These are phyloP conservation scores for Nicotiana otophora DNA, from an alignment of 257 asterid species.

Conservation along the genomic window DNA sequence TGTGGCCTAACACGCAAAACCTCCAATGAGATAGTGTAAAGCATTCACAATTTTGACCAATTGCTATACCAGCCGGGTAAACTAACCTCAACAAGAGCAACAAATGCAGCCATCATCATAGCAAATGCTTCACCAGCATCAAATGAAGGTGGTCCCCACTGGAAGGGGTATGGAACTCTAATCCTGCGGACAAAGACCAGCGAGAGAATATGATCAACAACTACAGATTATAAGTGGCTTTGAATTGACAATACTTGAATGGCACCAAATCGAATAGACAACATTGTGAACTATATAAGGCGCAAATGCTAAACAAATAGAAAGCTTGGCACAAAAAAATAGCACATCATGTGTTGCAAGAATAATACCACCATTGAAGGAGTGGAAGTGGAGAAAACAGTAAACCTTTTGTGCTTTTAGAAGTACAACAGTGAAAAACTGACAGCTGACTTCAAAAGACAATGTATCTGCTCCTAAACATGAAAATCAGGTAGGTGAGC, in stretches of 20 bases:
- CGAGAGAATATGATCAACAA: neutral
- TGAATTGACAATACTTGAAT: neutral
- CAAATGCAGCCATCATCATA: slow-evolving; percentile 94
- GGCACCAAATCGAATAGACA: neutral
- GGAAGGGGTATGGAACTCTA: slow-evolving; percentile 82
- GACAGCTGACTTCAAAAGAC: neutral
- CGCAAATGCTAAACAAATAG: neutral
- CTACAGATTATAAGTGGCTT: neutral
- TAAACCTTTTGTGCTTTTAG: neutral
- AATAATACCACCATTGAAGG: neutral
- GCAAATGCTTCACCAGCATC: slow-evolving; percentile 95
- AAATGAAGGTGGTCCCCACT: slow-evolving; percentile 91
- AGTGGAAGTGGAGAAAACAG: neutral
- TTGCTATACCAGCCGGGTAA: neutral
- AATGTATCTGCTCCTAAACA: neutral
- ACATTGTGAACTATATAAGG: neutral
- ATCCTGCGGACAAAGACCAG: slow-evolving; percentile 43
- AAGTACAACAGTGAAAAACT: neutral
- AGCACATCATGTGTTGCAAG: neutral
- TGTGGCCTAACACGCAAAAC: neutral
- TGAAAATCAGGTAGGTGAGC: neutral
- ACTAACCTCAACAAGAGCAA: slow-evolving; percentile 72
- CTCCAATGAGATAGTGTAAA: neutral
- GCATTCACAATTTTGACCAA: neutral
- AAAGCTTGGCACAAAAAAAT: neutral